Conservation (phyloP, 1,284 basidiomycete species). For the Ustilago lituana region DNA sequence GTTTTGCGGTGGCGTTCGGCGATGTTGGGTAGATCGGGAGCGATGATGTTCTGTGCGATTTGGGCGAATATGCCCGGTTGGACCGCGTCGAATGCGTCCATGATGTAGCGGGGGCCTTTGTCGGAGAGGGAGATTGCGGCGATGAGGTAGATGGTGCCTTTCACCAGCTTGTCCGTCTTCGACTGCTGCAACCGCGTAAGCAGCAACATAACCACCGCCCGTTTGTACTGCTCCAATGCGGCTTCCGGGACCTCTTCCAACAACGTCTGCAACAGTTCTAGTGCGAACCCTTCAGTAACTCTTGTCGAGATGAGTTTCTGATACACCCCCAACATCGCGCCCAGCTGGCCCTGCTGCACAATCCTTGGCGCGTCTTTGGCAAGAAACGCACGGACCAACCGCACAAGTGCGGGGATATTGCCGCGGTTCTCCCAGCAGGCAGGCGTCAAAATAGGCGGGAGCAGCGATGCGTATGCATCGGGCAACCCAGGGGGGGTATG, state of each 20-base stretch:
- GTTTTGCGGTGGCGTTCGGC: conserved; percentile 84
- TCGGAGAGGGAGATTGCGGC: conserved; percentile 67
- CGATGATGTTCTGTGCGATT: conserved; percentile 80
- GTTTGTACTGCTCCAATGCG: conserved; percentile 77
- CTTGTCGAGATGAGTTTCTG: conserved; percentile 91
- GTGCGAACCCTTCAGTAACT: conserved; percentile 87
- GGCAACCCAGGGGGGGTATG: conserved; percentile 75
- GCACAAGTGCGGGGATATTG: conserved; percentile 92
- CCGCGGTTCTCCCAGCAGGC: conserved; percentile 92
- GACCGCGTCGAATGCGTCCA: conserved; percentile 80
- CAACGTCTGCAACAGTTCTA: conserved; percentile 85
- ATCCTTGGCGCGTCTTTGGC: conserved; percentile 77
- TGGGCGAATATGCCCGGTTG: conserved; percentile 86
- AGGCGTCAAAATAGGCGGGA: conserved; percentile 86
- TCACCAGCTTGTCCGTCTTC: conserved; percentile 89
- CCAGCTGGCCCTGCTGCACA: conserved; percentile 78
- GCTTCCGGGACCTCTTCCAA: conserved; percentile 77
- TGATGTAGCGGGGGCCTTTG: conserved; percentile 76
- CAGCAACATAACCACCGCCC: conserved; percentile 81
- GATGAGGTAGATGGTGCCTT: conserved; percentile 83
- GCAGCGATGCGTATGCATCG: conserved; percentile 78
- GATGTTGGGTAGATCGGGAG: conserved; percentile 83
- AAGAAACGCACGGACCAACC: conserved; percentile 86
- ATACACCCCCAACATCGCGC: conserved; percentile 85
- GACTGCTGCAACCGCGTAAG: conserved; percentile 85